Conservation (phyloP, 2,329 filamentous ascomycete genomes). For the Zarea fungicola region DNA sequence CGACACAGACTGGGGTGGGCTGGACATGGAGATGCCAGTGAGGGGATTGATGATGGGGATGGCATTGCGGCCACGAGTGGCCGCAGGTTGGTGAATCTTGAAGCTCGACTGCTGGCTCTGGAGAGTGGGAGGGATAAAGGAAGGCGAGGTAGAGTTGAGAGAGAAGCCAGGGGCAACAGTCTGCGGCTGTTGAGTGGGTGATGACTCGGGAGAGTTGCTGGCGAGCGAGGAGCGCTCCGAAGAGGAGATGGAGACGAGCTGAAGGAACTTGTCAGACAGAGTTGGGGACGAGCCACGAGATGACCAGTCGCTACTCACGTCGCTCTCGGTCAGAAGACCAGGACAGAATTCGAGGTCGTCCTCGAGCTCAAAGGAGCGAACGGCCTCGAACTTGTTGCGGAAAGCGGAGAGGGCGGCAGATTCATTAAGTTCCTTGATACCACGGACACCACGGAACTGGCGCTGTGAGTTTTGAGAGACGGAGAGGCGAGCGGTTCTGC, state of each 20-base stretch:
- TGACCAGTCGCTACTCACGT: slow-evolving; percentile 57
- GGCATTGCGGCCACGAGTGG: slow-evolving; percentile 85
- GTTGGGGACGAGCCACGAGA: slow-evolving; percentile 16
- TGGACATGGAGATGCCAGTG: slow-evolving; percentile 82
- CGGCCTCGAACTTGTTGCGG: slow-evolving; percentile 83
- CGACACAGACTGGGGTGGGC: slow-evolving; percentile 71
- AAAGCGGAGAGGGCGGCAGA: slow-evolving; percentile 71
- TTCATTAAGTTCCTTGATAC: slow-evolving; percentile 81
- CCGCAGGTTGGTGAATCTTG: slow-evolving; percentile 87
- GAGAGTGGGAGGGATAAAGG: slow-evolving; percentile 60
- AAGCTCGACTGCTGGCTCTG: slow-evolving; percentile 61
- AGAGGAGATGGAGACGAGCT: slow-evolving; percentile 90
- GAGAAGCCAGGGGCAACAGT: slow-evolving; percentile 75
- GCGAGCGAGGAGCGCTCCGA: slow-evolving; percentile 94
- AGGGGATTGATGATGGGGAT: slow-evolving; percentile 97
- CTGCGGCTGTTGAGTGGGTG: slow-evolving; percentile 82
- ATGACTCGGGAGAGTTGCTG: slow-evolving; percentile 88
- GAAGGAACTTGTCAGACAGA: slow-evolving; percentile 32
- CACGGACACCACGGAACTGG: slow-evolving; percentile 79
- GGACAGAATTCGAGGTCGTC: slow-evolving; percentile 97
- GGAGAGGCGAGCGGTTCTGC: slow-evolving; percentile 74
- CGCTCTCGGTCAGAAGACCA: slow-evolving; percentile 82
- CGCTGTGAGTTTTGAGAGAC: slow-evolving; percentile 79
- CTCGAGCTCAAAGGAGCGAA: slow-evolving; percentile 89
- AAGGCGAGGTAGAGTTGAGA: slow-evolving; percentile 60